These are phyloP conservation scores for Boletus hoseneyae DNA, from an alignment of 1,284 basidiomycete species.

Conservation along the genomic window DNA sequence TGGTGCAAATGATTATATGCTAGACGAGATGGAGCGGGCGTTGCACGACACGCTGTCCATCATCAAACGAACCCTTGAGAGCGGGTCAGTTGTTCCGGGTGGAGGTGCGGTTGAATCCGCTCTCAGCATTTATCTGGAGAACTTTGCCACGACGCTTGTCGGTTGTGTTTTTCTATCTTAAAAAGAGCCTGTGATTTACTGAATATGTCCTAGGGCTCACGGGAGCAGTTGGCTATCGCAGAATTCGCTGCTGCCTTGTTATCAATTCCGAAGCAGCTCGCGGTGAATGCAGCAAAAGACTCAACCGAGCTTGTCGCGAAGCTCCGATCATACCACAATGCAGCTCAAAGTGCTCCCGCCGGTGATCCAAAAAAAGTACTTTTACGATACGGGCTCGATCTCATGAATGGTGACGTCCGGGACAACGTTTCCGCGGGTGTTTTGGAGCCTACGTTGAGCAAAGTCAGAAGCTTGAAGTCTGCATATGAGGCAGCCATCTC, in stretches of 20 bases:
- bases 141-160: conserved; percentile 96
- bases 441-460: conserved; percentile 95
- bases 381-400: conserved; percentile 92
- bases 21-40: conserved; percentile 99
- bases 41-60: conserved; percentile 94
- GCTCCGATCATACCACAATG: conserved; percentile 95
- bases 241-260: conserved; percentile 95
- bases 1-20: conserved; percentile 98
- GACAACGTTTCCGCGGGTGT: conserved; percentile 95
- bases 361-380: conserved; percentile 96
- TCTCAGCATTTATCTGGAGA: conserved; percentile 96
- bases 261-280: conserved; percentile 94
- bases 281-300: conserved; percentile 98
- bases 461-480: conserved; percentile 94
- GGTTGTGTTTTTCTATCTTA: conserved; percentile 28
- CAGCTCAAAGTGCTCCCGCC: conserved; percentile 87
- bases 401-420: conserved; percentile 90
- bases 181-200: background rate
- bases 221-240: conserved; percentile 98
- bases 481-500: conserved; percentile 97
- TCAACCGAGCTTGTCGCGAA: conserved; percentile 98
- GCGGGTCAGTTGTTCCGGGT: conserved; percentile 93
- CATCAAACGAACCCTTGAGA: conserved; percentile 97
- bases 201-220: conserved; percentile 68
- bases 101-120: conserved; percentile 98